These are phyloP conservation scores for Pachyrhizus erosus DNA, from an alignment of 306 rosid genomes.

Conservation along the genomic window DNA sequence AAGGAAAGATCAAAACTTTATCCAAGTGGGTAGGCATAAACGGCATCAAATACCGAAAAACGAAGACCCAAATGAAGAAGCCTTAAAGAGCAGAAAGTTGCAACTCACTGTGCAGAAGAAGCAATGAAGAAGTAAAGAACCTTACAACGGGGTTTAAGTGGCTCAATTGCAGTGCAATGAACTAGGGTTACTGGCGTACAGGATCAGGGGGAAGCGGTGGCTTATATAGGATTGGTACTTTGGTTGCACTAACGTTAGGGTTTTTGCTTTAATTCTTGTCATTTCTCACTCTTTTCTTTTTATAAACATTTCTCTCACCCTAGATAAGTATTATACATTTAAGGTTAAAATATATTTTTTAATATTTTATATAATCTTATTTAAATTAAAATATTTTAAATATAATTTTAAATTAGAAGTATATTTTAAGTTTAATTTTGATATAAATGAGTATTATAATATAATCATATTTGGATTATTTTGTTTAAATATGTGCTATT, in stretches of 20 bases:
- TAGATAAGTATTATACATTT: too few relatives aligned
- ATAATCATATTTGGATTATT: too few relatives aligned
- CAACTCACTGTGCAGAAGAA: constrained; percentile 35
- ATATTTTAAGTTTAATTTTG: too few relatives aligned
- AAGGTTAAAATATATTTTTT: too few relatives aligned
- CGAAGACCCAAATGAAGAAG: too few relatives aligned
- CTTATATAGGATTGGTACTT: constrained; percentile 52
- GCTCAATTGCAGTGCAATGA: constrained; percentile 13
- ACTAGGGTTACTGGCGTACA: constrained; percentile 56
- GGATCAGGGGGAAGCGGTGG: constrained; percentile 30
- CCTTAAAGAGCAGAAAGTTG: background rate
- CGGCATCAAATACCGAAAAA: too few relatives aligned
- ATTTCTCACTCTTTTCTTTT: background rate
- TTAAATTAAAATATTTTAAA: too few relatives aligned
- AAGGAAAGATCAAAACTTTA: background rate
- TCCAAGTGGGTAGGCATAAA: background rate
- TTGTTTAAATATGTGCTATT: too few relatives aligned
- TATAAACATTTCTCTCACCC: too few relatives aligned
- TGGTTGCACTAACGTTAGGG: constrained; percentile 35
- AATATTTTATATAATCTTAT: too few relatives aligned
- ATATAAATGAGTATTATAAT: too few relatives aligned
- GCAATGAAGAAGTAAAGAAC: background rate
- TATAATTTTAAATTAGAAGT: too few relatives aligned
- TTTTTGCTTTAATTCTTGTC: constrained; percentile 18
- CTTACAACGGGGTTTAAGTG: background rate